Base-by-base conservation (phyloP, 1,284 basidiomycete genomes). In the Irpex lacteus region DNA sequence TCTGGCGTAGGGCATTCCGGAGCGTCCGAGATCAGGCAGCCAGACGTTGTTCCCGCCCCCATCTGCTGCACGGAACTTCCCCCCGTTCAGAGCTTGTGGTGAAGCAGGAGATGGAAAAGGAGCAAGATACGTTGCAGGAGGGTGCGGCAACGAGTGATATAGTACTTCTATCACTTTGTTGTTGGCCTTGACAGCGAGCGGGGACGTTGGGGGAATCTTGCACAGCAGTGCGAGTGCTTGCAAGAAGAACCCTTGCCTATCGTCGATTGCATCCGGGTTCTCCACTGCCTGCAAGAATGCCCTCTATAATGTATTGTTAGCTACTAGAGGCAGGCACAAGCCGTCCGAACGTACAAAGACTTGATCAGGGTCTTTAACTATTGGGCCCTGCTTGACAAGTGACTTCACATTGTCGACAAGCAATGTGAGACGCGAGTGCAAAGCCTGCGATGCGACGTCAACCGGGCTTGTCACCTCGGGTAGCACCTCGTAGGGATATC, bases 121-220 rank as follows among this genome's bases (percentile, higher is more conserved):
- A 19, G 89, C 85, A 40, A 93, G 77, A 69, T 81, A 87, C 1
- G 90, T 87, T 4, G 85, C 76, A 5, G 92, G 82, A 3, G 93
- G 92, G 72, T 95, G 92, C 0, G 85, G 76, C 38, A 94, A 80
- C 68, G 95, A 91, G 70, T 89, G 87, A 75, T 91, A 94, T 62
- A 93, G 70, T 32, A 84, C 74, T 62, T 82, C 77, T 61, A 92
- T 78, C 60, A 87, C 82, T 61, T 78, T 79, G 64, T 83, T 79
- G 70, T 89, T 85, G 11, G 86, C 71, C 21, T 78, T 74, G 8
- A 75, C 75, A 8, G 81, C 76, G 34, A 87, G 53, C 8, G 74
- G 74, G 6, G 69, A 69, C 52, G 84, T 84, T 11, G 82, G 77
- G 4, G 86, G 85, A 52, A 90, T 77, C 47, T 81, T 80, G 21